These are phyloP conservation scores for Trichoderma citrinoviride DNA, from an alignment of 2,329 filamentous ascomycete genomes.

Conservation along the genomic window DNA sequence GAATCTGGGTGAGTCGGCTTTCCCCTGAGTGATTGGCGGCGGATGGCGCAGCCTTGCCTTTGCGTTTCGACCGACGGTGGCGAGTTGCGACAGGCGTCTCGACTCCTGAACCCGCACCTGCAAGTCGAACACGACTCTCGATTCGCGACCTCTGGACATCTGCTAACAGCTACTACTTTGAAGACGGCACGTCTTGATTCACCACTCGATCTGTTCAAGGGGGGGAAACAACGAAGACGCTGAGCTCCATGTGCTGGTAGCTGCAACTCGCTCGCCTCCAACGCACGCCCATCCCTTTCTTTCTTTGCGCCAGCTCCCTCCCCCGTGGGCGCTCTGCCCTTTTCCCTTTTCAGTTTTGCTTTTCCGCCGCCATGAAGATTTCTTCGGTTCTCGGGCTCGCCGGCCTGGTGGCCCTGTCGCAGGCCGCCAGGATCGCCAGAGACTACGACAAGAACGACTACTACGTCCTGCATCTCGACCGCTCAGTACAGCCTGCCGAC, in stretches of 20 bases:
- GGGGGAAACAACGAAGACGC: neutral
- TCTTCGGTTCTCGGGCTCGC: conserved; percentile 52
- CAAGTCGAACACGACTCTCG: neutral
- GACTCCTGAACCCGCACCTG: neutral
- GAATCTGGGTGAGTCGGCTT: neutral
- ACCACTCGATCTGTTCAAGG: neutral
- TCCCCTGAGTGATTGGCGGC: conserved; percentile 1
- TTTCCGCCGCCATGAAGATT: conserved; percentile 46
- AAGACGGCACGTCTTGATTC: neutral
- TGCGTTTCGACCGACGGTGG: neutral
- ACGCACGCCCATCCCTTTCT: conserved; percentile 16
- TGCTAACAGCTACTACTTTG: neutral
- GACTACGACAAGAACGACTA: conserved; percentile 84
- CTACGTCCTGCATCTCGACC: conserved; percentile 83
- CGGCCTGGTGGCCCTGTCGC: conserved; percentile 49
- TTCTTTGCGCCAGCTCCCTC: conserved; percentile 10
- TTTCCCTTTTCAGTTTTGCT: neutral
- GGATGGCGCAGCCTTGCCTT: neutral
- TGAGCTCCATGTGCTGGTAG: conserved; percentile 18
- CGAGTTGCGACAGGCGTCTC: conserved; percentile 5
- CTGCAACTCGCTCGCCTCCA: neutral
- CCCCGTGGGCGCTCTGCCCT: neutral
- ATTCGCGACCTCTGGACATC: neutral
- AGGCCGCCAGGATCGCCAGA: conserved; percentile 54
- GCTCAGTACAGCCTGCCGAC: conserved; percentile 61